Evolutionary conservation across 768 basidiomycete species (phyloP).

Genomic region (Collybiopsis luxurians): DNA sequence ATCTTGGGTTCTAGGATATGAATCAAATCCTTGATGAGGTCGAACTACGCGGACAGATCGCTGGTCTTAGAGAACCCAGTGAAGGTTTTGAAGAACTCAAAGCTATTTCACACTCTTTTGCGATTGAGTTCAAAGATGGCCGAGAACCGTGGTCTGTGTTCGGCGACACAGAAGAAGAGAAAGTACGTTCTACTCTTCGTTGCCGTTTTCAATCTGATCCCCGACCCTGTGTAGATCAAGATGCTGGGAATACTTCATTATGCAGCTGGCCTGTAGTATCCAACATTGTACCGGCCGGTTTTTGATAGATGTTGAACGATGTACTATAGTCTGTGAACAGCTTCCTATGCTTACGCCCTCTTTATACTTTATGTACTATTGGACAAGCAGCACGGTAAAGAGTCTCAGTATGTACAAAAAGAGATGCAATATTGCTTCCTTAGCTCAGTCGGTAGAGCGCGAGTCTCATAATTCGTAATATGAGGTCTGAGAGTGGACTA

Average conservation of each 20-base stretch:
- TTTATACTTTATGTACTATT: too few species aligned
- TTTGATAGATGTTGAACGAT: too few species aligned
- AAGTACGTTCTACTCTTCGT: conserved; percentile 32
- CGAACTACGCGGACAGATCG: conserved; percentile 44
- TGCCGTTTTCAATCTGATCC: not conserved
- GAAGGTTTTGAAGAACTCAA: conserved; percentile 68
- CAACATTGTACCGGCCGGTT: too few species aligned
- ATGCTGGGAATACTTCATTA: conserved; percentile 45
- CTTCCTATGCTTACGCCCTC: too few species aligned
- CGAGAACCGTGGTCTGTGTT: conserved; percentile 54
- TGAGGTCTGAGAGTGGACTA: not conserved
- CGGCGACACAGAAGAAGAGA: conserved; percentile 61
- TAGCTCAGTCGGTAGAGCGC: conserved; percentile 11
- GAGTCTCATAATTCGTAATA: conserved; percentile 7
- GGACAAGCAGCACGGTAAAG: too few species aligned
- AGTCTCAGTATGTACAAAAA: too few species aligned
- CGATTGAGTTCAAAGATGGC: conserved; percentile 54
- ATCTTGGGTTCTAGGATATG: conserved; percentile 31
- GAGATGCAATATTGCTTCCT: too few species aligned
- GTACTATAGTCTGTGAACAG: too few species aligned
- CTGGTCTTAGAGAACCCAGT: conserved; percentile 55
- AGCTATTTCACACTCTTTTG: conserved; percentile 66
- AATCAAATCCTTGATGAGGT: conserved; percentile 37
- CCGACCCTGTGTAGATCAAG: conserved; percentile 32
- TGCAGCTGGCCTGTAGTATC: conserved; percentile 34